phyloP scores from a whole-genome alignment of 2,329 filamentous ascomycete species.

The Aspergillus oerlinghausenensis region DNA sequence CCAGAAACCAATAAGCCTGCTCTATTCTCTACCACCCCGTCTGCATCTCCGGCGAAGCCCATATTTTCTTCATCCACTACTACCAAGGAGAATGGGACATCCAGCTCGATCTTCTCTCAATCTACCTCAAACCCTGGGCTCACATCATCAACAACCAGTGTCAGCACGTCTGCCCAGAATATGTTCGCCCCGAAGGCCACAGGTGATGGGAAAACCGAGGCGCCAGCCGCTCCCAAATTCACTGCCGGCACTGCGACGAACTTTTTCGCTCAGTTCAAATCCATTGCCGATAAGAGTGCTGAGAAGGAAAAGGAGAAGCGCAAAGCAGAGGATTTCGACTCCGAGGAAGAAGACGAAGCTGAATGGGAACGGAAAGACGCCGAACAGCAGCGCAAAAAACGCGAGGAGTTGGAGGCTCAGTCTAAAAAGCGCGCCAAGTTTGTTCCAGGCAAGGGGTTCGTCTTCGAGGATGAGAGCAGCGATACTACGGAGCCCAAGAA shows the following conservation, averaged over 20 bases:
- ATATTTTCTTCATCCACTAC: slow-evolving; percentile 11
- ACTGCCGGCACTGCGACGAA: slow-evolving; percentile 24
- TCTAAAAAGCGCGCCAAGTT: slow-evolving; percentile 30
- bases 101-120: slow-evolving; percentile 9
- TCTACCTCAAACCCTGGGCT: slow-evolving; percentile 11
- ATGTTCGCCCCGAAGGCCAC: slow-evolving; percentile 20
- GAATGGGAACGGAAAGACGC: slow-evolving; percentile 46
- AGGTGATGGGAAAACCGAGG: slow-evolving; percentile 2
- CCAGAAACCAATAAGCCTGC: slow-evolving; percentile 13
- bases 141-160: slow-evolving; percentile 4
- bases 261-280: slow-evolving; percentile 42
- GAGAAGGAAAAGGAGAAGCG: slow-evolving; percentile 45
- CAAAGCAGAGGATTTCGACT: slow-evolving; percentile 49
- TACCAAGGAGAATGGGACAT: slow-evolving; percentile 7
- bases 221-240: slow-evolving; percentile 29
- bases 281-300: slow-evolving; percentile 35
- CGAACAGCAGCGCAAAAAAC: slow-evolving; percentile 44
- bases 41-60: slow-evolving; percentile 19
- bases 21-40: slow-evolving; percentile 19
- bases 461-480: slow-evolving; percentile 23
- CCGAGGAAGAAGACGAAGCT: slow-evolving; percentile 48
- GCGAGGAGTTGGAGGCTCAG: slow-evolving; percentile 36
- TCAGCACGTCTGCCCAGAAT: slow-evolving; percentile 11
- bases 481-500: slow-evolving; percentile 18
- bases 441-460: slow-evolving; percentile 30